A percentile compares a stretch with the other conserved stretches of the same genome.
phyloP scores from a whole-genome alignment of 306 rosid genomes.

The Castanopsis chinensis region DNA sequence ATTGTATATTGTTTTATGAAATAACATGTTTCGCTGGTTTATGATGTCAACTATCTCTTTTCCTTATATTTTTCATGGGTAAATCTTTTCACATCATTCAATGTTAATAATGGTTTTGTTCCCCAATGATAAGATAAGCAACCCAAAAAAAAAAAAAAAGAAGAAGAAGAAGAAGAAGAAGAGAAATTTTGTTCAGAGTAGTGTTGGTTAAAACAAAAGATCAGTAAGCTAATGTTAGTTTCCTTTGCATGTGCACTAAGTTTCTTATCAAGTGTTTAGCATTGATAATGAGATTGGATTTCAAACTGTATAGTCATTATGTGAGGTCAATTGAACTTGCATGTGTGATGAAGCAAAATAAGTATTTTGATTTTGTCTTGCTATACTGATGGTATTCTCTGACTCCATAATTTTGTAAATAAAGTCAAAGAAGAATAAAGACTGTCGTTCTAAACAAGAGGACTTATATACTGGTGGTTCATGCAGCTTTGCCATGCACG shows the following conservation, averaged over 20 bases:
- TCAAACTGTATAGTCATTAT: neutral
- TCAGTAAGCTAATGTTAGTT: neutral
- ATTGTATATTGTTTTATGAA: neutral
- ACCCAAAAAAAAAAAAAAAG: neutral
- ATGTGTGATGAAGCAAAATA: neutral
- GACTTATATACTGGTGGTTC: too few relatives aligned
- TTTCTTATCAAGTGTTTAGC: neutral
- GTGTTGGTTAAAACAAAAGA: neutral
- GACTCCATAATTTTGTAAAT: too few relatives aligned
- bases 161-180: too few relatives aligned
- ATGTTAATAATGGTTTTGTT: neutral
- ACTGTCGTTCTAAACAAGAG: too few relatives aligned
- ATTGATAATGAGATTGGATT: neutral
- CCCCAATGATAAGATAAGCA: neutral
- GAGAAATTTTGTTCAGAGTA: neutral
- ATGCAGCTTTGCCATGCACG: too few relatives aligned
- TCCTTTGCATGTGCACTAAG: neutral
- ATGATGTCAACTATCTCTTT: neutral
- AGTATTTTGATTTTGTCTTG: conserved; percentile 5
- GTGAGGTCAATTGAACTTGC: neutral
- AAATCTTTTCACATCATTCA: neutral
- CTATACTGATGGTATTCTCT: too few relatives aligned
- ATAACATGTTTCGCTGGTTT: neutral
- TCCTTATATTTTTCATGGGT: neutral
- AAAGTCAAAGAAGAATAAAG: too few relatives aligned